phyloP scores from a whole-genome alignment of 345 rosid species.

The Lepidium aucheri region DNA sequence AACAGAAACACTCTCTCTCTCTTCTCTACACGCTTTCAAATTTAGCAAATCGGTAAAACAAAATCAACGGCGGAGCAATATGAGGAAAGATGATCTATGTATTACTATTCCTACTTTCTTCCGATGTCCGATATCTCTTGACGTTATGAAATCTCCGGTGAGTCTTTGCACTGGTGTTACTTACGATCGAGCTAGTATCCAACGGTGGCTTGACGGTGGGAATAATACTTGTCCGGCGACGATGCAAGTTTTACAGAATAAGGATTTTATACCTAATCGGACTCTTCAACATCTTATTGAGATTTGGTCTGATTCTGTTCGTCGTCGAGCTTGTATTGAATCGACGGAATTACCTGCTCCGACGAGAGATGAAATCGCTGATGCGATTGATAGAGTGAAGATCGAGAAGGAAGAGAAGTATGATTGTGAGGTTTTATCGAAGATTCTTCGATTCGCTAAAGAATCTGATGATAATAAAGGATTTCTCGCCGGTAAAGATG shows the following conservation, averaged over 20 bases:
- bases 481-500: conserved; percentile 53
- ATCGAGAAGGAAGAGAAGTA: conserved; percentile 1
- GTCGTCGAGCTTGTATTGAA: conserved; percentile 15
- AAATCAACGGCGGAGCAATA: conserved; percentile 5
- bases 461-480: conserved; percentile 56
- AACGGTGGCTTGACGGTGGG: conserved; percentile 86
- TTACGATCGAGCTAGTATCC: conserved; percentile 85
- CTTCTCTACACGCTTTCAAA: conserved; percentile 11
- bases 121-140: conserved; percentile 84
- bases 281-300: conserved; percentile 70
- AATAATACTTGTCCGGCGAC: conserved; percentile 90
- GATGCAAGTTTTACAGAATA: conserved; percentile 76
- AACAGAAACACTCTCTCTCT: conserved; percentile 25
- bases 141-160: conserved; percentile 93
- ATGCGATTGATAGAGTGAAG: conserved; percentile 29
- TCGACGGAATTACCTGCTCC: conserved; percentile 15
- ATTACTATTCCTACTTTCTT: conserved; percentile 70
- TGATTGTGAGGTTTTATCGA: conserved; percentile 22
- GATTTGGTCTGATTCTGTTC: conserved; percentile 69
- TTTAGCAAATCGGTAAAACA: conserved; percentile 15
- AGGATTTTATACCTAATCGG: conserved; percentile 72
- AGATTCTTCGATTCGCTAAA: conserved; percentile 36
- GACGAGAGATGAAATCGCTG: conserved; percentile 36
- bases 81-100: conserved; percentile 58
- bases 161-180: conserved; percentile 97